Evolutionary conservation across 768 basidiomycete genomes (phyloP).

Genomic region (Russula griseocarnosa): DNA sequence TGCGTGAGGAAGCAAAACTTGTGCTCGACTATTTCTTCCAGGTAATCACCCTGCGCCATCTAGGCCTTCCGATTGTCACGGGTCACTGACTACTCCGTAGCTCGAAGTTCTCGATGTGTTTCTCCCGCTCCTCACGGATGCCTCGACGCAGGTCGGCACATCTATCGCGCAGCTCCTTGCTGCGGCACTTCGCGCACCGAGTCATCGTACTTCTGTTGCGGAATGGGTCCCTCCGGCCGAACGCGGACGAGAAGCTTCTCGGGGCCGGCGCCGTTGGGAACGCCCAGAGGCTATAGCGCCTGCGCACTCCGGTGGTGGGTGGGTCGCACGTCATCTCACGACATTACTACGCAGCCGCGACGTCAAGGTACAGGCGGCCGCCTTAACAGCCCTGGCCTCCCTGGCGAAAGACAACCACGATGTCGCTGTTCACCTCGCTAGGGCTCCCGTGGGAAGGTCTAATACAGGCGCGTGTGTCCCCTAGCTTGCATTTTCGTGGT

Average conservation of each 20-base stretch:
- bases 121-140: constrained; percentile 56
- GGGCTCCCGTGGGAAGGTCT: constrained; percentile 28
- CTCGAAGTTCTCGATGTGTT: constrained; percentile 60
- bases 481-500: neutral
- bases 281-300: constrained; percentile 46
- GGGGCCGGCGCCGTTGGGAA: constrained; percentile 71
- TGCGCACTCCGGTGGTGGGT: constrained; percentile 39
- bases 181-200: constrained; percentile 45
- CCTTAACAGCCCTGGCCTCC: constrained; percentile 58
- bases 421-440: constrained; percentile 50
- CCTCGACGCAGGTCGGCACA: constrained; percentile 41
- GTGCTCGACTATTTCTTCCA: constrained; percentile 60
- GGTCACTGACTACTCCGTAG: constrained; percentile 34
- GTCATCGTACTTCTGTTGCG: constrained; percentile 48
- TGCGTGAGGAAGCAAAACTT: constrained; percentile 49
- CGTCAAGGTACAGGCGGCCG: constrained; percentile 64
- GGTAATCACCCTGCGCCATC: constrained; percentile 37
- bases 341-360: constrained; percentile 50
- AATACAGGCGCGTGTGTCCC: constrained; percentile 9
- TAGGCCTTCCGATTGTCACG: neutral
- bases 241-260: constrained; percentile 47
- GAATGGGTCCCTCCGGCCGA: constrained; percentile 63
- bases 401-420: constrained; percentile 58
- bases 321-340: constrained; percentile 54
- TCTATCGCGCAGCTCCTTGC: constrained; percentile 60